Evolutionary conservation across 768 basidiomycete species (phyloP), one percentile per base, ranked within the genome.

Genomic region (Cyclocybe cylindracea): DNA sequence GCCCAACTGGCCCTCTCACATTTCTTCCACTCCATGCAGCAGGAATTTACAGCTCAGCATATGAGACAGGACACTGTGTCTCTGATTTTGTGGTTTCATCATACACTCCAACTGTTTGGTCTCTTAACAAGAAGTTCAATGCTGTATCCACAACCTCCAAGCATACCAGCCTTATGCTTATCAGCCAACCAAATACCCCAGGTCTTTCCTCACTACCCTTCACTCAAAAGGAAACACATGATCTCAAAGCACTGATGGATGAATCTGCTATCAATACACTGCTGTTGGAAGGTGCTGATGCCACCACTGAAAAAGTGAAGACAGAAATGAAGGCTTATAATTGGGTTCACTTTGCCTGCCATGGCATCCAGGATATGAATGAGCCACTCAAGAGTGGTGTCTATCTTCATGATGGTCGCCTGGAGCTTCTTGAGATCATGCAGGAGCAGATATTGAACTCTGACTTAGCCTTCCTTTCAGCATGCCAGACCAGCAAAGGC

Each of bases 401-500:
- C 9, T 50, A 53, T 33, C 53, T 70, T 16, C 51, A 61, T 29
- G 56, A 60, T 32, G 56, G 58, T 7, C 58, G 53, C 14, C 51
- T 67, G 18, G 60, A 58, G 42, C 13, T 66, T 13, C 46, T 64
- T 39, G 50, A 56, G 14, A 56, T 69, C 32, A 62, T 60, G 47
- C 47, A 16, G 60, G 40, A 56, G 9, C 29, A 59, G 53, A 44
- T 66, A 46, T 46, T 55, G 7, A 18, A 55, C 51, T 51, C 63
- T 24, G 56, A 64, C 18, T 58, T 78, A 13, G 77, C 73, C 1
- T 73, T 76, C 56, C 68, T 78, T 63, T 77, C 51, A 75, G 71
- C 9, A 69, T 16, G 16, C 16, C 16, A 16, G 16, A 16, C 16
- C 1, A 16, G 70, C 1, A 63, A 53, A 29, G 70, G 73, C 1